Conservation (phyloP, 108 stramenopile genomes). For the Licmophora abbreviata region DNA sequence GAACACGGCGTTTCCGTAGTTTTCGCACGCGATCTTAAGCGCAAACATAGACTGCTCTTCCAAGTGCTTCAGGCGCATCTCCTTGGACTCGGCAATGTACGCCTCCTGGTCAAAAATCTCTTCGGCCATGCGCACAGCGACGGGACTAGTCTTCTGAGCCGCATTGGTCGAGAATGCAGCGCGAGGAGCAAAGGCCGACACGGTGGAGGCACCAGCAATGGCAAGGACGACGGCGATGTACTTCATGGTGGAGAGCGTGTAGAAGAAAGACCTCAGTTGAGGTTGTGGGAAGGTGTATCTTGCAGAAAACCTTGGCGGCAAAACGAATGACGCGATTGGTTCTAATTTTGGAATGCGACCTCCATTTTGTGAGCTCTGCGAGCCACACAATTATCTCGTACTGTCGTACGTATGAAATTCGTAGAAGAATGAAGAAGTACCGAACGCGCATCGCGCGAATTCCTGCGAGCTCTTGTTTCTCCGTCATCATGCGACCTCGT, state of each 20-base stretch:
- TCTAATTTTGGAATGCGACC: no score
- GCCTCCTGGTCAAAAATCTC: slow-evolving; percentile 72
- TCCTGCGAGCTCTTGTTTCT: no score
- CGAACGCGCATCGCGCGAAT: no score
- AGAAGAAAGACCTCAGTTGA: no score
- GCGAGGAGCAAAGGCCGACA: slow-evolving; percentile 48
- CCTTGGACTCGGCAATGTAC: slow-evolving; percentile 78
- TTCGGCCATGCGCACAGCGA: slow-evolving; percentile 30
- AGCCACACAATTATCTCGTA: no score
- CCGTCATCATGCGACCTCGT: no score
- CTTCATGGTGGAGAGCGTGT: slow-evolving; percentile 50
- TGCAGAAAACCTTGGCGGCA: no score
- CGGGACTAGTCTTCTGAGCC: slow-evolving; percentile 3
- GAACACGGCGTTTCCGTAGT: slow-evolving; percentile 83
- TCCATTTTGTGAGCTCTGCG: no score
- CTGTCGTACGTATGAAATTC: no score
- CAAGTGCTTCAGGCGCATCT: slow-evolving; percentile 83
- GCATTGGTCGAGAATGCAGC: slow-evolving; percentile 11
- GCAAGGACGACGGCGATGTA: slow-evolving; percentile 30
- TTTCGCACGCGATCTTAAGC: slow-evolving; percentile 80
- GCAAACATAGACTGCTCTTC: slow-evolving; percentile 90
- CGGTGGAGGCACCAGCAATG: slow-evolving; percentile 25
- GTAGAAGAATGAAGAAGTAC: no score
- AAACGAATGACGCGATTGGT: no score
- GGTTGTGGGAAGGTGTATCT: no score